Evolutionary conservation across 148 eudicot genomes (phyloP).

Genomic region (Vaccinium corymbosum): DNA sequence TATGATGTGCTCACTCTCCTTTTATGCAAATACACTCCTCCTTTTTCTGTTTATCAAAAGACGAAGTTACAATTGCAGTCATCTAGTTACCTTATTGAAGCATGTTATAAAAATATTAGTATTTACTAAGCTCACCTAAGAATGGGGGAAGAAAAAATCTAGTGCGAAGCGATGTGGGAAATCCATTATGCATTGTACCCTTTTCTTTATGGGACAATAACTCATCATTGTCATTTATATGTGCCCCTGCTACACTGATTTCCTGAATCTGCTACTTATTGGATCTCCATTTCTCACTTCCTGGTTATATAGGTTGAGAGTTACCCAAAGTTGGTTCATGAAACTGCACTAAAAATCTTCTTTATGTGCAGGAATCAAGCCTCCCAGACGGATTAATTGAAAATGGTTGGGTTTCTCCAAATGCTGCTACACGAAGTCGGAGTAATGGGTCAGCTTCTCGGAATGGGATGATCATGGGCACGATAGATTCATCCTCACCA

Average conservation of each 20-base stretch:
- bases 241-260: not conserved
- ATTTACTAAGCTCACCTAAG: no score
- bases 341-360: conserved; percentile 10
- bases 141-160: no score
- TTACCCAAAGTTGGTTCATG: conserved; percentile 2
- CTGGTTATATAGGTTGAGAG: not conserved
- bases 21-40: not conserved
- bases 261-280: not conserved
- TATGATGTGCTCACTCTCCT: not conserved
- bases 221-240: not conserved
- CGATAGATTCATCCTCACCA: conserved; percentile 35
- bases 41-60: not conserved
- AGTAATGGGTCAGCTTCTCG: conserved; percentile 45
- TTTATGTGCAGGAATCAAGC: conserved; percentile 75
- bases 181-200: not conserved
- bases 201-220: not conserved
- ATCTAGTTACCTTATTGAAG: not conserved
- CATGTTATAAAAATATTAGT: no score
- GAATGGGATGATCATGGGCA: conserved; percentile 23
- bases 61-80: not conserved
- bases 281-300: not conserved
- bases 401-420: conserved; percentile 66
- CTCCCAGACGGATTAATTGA: conserved; percentile 58
- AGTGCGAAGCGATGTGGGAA: not conserved
- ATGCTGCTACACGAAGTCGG: conserved; percentile 49